Conservation (phyloP, 768 basidiomycete species). For the Podaxis sp. region DNA sequence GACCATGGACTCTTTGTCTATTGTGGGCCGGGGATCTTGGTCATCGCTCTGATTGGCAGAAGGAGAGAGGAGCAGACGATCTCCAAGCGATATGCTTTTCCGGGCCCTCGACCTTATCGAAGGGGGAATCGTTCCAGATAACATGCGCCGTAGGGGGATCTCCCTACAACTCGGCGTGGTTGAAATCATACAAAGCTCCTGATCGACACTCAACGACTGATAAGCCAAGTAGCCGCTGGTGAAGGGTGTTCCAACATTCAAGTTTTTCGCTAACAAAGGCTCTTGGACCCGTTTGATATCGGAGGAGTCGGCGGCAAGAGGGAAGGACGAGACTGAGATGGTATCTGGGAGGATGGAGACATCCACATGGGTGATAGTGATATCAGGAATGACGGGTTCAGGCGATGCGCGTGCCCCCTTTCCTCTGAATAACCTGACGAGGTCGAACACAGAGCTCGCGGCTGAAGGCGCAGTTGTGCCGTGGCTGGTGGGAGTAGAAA, state of each 20-base stretch:
- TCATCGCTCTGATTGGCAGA: background rate
- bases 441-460: background rate
- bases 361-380: background rate
- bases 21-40: background rate
- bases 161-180: background rate
- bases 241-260: background rate
- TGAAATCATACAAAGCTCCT: background rate
- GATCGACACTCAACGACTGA: background rate
- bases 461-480: background rate
- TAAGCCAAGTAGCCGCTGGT: background rate
- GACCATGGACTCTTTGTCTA: too few relatives aligned
- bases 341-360: background rate
- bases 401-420: background rate
- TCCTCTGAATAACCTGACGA: background rate
- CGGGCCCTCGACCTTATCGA: background rate
- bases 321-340: background rate
- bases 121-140: background rate
- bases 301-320: background rate
- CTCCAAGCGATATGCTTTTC: background rate
- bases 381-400: background rate
- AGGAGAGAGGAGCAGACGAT: background rate
- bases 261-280: background rate
- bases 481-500: background rate
- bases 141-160: background rate
- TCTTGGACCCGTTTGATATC: background rate